Conservation (phyloP, 1,284 basidiomycete genomes). For the Sutorius eximius region DNA sequence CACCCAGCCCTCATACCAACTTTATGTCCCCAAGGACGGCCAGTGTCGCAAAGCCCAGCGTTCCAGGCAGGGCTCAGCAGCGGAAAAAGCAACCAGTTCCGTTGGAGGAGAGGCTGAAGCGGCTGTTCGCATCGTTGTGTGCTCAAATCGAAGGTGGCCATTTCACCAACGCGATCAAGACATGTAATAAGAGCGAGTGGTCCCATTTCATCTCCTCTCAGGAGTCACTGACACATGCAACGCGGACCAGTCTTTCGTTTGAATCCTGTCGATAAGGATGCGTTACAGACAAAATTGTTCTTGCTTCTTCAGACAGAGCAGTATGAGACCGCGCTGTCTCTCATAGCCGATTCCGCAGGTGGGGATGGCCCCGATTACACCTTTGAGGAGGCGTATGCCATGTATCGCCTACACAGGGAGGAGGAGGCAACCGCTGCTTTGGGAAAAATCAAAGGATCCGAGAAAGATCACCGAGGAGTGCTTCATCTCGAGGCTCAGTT, state of each 20-base stretch:
- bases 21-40: slow-evolving; percentile 22
- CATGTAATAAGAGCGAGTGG: slow-evolving; percentile 81
- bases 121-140: slow-evolving; percentile 74
- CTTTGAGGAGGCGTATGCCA: slow-evolving; percentile 78
- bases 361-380: slow-evolving; percentile 34
- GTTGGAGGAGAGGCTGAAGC: slow-evolving; percentile 60
- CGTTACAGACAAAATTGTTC: slow-evolving; percentile 78
- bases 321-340: slow-evolving; percentile 57
- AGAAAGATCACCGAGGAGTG: slow-evolving; percentile 59
- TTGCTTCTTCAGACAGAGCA: slow-evolving; percentile 83
- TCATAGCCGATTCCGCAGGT: slow-evolving; percentile 42
- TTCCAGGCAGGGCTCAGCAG: slow-evolving; percentile 11
- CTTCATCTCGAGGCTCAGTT: slow-evolving; percentile 83
- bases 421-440: slow-evolving; percentile 61
- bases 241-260: slow-evolving; percentile 61
- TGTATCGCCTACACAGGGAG: slow-evolving; percentile 79
- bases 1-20: neutral
- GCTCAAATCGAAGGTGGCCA: slow-evolving; percentile 85
- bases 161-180: slow-evolving; percentile 79
- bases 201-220: slow-evolving; percentile 25
- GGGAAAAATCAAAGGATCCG: slow-evolving; percentile 45
- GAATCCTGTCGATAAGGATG: slow-evolving; percentile 67
- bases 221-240: slow-evolving; percentile 22
- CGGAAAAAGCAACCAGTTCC: slow-evolving; percentile 63
- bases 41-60: slow-evolving; percentile 8